These are phyloP conservation scores for Basidioascus undulatus DNA, from an alignment of 768 basidiomycete species.

Conservation along the genomic window DNA sequence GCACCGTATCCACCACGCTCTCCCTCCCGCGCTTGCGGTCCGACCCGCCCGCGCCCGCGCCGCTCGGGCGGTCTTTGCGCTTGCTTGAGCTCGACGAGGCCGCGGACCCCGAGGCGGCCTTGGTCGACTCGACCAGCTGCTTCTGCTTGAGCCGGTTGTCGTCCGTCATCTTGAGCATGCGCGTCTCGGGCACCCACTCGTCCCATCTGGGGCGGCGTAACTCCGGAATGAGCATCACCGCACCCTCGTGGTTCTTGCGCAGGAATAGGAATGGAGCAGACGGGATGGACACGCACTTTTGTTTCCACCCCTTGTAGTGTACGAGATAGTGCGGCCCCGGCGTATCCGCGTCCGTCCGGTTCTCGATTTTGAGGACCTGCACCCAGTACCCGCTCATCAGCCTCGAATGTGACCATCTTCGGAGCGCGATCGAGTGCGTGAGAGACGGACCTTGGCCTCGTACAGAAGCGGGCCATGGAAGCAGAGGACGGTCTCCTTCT, in stretches of 20 bases:
- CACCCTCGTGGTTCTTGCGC: too few relatives aligned
- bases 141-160: slow-evolving; percentile 57
- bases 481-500: slow-evolving; percentile 65
- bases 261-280: slow-evolving; percentile 13
- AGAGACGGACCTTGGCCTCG: slow-evolving; percentile 47
- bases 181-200: slow-evolving; percentile 70
- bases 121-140: slow-evolving; percentile 25
- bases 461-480: slow-evolving; percentile 91
- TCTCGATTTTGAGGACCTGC: slow-evolving; percentile 39
- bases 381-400: too few relatives aligned
- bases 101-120: slow-evolving; percentile 23
- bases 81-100: slow-evolving; percentile 9
- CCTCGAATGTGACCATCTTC: too few relatives aligned
- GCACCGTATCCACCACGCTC: slow-evolving; percentile 15
- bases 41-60: slow-evolving; percentile 23
- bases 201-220: slow-evolving; percentile 43
- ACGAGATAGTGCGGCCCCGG: slow-evolving; percentile 69
- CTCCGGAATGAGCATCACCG: not conserved
- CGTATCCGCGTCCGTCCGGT: slow-evolving; percentile 28
- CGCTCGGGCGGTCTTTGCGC: slow-evolving; percentile 2
- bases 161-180: slow-evolving; percentile 68
- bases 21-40: slow-evolving; percentile 43
- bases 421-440: too few relatives aligned
- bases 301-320: slow-evolving; percentile 99
- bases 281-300: slow-evolving; percentile 35